phyloP scores from a whole-genome alignment of 2,329 filamentous ascomycete species.

The Ceratocystis destructans region DNA sequence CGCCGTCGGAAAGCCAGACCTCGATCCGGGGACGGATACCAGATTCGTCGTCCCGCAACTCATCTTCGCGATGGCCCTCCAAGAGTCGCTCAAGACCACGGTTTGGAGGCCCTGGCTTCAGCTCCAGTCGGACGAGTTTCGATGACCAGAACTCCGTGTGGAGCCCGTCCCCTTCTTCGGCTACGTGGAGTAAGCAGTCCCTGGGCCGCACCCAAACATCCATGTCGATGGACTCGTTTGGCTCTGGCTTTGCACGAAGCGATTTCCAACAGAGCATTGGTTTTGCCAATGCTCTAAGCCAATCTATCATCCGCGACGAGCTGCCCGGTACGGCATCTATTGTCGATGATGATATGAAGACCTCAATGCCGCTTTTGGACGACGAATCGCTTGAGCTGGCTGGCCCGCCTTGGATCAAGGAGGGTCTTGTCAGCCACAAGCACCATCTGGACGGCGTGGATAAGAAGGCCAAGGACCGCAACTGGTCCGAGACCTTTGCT shows the following conservation, averaged over 20 bases:
- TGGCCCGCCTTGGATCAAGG: conserved; percentile 96
- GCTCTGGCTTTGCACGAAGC: conserved; percentile 56
- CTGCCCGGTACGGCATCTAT: conserved; percentile 41
- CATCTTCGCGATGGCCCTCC: conserved; percentile 60
- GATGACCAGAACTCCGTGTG: conserved; percentile 83
- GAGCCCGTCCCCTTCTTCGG: conserved; percentile 75
- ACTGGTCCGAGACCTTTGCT: conserved; percentile 90
- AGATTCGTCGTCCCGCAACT: conserved; percentile 38
- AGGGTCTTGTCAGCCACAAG: conserved; percentile 90
- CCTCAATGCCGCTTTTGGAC: conserved; percentile 57
- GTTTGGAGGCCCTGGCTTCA: conserved; percentile 62
- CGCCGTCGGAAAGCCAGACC: conserved; percentile 66
- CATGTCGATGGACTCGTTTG: conserved; percentile 83
- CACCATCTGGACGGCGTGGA: conserved; percentile 85
- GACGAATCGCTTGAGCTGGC: conserved; percentile 85
- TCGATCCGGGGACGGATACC: conserved; percentile 57
- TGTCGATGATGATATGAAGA: conserved; percentile 47
- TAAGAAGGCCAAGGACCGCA: conserved; percentile 84
- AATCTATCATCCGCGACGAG: conserved; percentile 83
- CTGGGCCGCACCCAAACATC: conserved; percentile 81
- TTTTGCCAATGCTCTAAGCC: conserved; percentile 90
- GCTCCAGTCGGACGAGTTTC: conserved; percentile 84
- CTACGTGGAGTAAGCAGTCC: conserved; percentile 90
- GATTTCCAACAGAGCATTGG: conserved; percentile 95
- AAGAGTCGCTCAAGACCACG: conserved; percentile 75